A percentile compares a stretch with the other conserved stretches of the same genome.
These are phyloP conservation scores for Cercospora janseana DNA, from an alignment of 2,329 filamentous ascomycete genomes.

Conservation along the genomic window DNA sequence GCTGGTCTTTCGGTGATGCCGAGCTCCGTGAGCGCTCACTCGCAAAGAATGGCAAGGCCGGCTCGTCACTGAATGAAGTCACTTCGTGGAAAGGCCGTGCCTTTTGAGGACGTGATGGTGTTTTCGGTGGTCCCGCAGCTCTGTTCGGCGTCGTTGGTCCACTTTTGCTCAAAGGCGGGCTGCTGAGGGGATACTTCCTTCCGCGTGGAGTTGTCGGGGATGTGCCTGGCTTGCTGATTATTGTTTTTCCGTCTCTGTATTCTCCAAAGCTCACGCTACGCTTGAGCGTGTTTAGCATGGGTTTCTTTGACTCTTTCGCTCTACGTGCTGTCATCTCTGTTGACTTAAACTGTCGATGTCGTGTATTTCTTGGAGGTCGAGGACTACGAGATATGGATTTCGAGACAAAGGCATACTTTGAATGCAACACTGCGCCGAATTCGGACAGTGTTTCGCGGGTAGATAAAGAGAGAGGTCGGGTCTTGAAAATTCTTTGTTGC, in stretches of 20 bases:
- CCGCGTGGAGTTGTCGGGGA: constrained; percentile 4
- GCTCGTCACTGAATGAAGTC: too few relatives aligned
- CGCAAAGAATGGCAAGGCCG: neutral
- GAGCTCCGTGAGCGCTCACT: too few relatives aligned
- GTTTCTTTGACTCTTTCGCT: neutral
- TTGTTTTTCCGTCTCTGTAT: constrained; percentile 4
- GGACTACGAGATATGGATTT: too few relatives aligned
- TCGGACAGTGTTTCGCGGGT: too few relatives aligned
- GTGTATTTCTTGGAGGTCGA: too few relatives aligned
- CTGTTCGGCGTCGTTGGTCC: neutral
- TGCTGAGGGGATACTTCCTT: constrained; percentile 5
- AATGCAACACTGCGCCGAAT: too few relatives aligned
- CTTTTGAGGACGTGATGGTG: neutral
- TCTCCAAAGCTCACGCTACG: constrained; percentile 10
- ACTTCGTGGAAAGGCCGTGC: neutral
- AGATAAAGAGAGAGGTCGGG: too few relatives aligned
- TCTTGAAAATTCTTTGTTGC: too few relatives aligned
- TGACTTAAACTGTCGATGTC: too few relatives aligned
- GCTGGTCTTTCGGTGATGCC: neutral
- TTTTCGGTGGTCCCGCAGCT: neutral
- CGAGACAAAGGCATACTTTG: too few relatives aligned
- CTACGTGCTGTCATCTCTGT: neutral
- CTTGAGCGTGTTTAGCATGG: neutral
- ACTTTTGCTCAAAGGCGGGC: neutral
- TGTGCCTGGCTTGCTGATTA: constrained; percentile 4